Evolutionary conservation across 176 grass and related monocot species (phyloP).

Genomic region (Ananas comosus): DNA sequence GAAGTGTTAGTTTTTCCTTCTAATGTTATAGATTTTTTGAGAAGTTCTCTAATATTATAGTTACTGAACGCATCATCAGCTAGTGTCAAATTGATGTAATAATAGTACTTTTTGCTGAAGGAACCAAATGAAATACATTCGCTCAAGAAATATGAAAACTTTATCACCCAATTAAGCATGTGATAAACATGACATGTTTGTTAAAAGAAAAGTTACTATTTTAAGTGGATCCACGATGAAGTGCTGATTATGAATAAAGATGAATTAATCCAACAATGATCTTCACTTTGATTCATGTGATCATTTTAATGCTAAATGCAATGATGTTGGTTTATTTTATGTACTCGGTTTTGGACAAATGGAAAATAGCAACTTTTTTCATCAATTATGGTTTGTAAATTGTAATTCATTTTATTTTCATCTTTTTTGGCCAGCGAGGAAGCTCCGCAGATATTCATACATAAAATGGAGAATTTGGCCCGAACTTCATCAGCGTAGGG

Average conservation of each 20-base stretch:
- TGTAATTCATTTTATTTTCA: background rate
- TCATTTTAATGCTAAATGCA: too few species aligned
- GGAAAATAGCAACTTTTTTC: background rate
- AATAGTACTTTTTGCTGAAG: too few species aligned
- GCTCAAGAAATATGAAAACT: background rate
- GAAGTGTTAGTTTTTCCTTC: constrained; percentile 41
- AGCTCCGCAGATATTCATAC: constrained; percentile 1
- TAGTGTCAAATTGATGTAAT: too few species aligned
- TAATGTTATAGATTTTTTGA: background rate
- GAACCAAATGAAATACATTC: too few species aligned
- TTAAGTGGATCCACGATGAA: too few species aligned
- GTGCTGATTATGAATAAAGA: too few species aligned
- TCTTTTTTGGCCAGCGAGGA: background rate
- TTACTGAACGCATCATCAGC: too few species aligned
- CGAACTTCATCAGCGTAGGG: background rate
- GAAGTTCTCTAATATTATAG: too few species aligned
- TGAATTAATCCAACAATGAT: too few species aligned
- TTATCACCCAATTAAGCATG: background rate
- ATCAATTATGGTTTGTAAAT: background rate
- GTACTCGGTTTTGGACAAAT: background rate
- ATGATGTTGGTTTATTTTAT: too few species aligned
- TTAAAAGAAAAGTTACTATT: too few species aligned
- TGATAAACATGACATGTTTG: background rate
- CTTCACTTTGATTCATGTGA: too few species aligned
- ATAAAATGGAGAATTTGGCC: constrained; percentile 1